Conservation (phyloP, 768 basidiomycete genomes). For the Tricholoma bakamatsutake region DNA sequence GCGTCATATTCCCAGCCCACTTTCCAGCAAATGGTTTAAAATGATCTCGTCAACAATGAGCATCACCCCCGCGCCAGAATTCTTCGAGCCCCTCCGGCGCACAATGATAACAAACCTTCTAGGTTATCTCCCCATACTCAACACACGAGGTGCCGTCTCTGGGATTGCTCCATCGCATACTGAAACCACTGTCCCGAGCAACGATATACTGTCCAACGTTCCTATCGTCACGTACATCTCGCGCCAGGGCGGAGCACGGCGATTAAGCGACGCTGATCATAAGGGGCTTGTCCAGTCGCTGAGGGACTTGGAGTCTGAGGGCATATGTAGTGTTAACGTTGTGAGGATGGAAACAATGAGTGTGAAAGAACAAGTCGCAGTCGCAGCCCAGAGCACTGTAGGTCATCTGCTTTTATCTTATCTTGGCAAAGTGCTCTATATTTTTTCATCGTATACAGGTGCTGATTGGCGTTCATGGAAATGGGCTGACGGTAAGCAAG, state of each 20-base stretch:
- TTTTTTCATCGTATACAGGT: slow-evolving; percentile 26
- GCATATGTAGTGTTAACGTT: slow-evolving; percentile 43
- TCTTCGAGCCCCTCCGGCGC: slow-evolving; percentile 32
- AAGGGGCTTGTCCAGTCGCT: slow-evolving; percentile 40
- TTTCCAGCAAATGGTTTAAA: slow-evolving; percentile 26
- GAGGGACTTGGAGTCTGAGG: slow-evolving; percentile 40
- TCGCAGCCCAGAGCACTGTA: slow-evolving; percentile 58
- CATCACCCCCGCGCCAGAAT: slow-evolving; percentile 19
- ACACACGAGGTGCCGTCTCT: slow-evolving; percentile 6
- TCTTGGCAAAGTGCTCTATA: neutral
- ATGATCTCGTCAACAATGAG: slow-evolving; percentile 31
- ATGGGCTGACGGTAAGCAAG: slow-evolving; percentile 52
- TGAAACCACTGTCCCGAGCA: slow-evolving; percentile 5
- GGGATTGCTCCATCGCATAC: slow-evolving; percentile 3
- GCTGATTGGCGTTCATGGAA: slow-evolving; percentile 64
- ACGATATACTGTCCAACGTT: neutral
- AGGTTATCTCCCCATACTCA: slow-evolving; percentile 24
- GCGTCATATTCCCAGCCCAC: slow-evolving; percentile 15
- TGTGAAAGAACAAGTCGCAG: slow-evolving; percentile 56
- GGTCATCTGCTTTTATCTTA: slow-evolving; percentile 10
- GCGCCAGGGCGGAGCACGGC: slow-evolving; percentile 42
- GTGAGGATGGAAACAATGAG: slow-evolving; percentile 37
- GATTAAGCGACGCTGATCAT: slow-evolving; percentile 44
- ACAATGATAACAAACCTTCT: slow-evolving; percentile 24
- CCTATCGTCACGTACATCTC: slow-evolving; percentile 54